Conservation (phyloP, 1,284 basidiomycete genomes). For the Apiotrichum gamsii region DNA sequence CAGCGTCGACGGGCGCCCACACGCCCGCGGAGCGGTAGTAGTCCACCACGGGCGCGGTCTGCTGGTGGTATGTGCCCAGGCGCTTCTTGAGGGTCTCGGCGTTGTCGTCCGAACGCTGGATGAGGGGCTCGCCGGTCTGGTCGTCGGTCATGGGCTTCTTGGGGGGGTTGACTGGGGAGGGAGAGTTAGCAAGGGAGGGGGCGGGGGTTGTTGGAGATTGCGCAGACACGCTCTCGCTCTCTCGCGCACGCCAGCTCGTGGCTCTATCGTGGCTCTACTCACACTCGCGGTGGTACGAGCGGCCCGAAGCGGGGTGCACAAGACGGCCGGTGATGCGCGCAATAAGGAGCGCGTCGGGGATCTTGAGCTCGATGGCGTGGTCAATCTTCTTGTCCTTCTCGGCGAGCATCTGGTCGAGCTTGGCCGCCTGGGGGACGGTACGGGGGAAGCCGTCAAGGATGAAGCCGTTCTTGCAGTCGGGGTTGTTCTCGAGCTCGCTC, state of each 20-base stretch:
- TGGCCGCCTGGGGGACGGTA: constrained; percentile 94
- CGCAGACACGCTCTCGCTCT: background rate
- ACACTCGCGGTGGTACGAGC: constrained; percentile 95
- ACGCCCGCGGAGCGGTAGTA: constrained; percentile 90
- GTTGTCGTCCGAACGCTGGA: constrained; percentile 88
- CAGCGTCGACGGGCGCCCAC: constrained; percentile 85
- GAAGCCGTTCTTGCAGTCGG: constrained; percentile 88
- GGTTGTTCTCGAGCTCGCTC: constrained; percentile 90
- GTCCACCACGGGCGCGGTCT: constrained; percentile 92
- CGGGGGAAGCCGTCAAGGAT: constrained; percentile 98
- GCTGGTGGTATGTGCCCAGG: constrained; percentile 73
- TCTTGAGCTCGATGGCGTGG: constrained; percentile 83
- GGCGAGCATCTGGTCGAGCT: constrained; percentile 85
- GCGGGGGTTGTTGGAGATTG: background rate
- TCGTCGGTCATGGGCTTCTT: constrained; percentile 94
- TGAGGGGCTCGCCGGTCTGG: constrained; percentile 86
- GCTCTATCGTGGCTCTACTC: constrained; percentile 44
- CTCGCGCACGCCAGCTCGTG: background rate
- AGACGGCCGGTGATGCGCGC: constrained; percentile 94
- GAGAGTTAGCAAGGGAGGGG: background rate
- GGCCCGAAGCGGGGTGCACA: constrained; percentile 80
- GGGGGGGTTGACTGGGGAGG: constrained; percentile 67
- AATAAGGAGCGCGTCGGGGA: constrained; percentile 91
- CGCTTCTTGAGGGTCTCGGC: constrained; percentile 89
- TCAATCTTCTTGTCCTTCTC: constrained; percentile 79